Evolutionary conservation across 305 asterid genomes (phyloP).

Genomic region (Solanum hybrid): DNA sequence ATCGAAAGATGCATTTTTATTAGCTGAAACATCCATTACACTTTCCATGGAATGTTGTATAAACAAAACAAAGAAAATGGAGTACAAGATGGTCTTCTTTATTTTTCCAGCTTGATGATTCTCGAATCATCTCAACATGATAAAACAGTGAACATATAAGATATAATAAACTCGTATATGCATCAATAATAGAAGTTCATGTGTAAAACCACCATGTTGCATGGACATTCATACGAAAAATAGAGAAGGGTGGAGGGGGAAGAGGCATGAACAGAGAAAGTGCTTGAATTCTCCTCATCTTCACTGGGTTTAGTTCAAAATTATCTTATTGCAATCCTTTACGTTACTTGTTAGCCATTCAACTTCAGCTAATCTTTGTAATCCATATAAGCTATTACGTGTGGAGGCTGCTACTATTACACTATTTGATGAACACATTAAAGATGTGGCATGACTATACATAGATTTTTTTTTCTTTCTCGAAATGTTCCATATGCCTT

Average conservation of each 20-base stretch:
- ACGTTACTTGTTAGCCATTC: neutral
- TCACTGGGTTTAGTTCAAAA: neutral
- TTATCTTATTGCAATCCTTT: neutral
- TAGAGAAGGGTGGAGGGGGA: neutral
- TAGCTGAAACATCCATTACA: neutral
- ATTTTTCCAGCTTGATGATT: neutral
- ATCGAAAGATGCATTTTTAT: neutral
- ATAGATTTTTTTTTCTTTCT: neutral
- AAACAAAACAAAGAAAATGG: neutral
- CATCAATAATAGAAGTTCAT: neutral
- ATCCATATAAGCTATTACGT: neutral
- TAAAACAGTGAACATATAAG: neutral
- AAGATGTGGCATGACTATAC: neutral
- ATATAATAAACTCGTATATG: neutral
- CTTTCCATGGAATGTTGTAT: neutral
- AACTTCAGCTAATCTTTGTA: neutral
- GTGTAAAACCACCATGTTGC: neutral
- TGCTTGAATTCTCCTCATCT: neutral
- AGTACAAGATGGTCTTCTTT: neutral
- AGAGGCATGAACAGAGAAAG: neutral
- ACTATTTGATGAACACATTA: neutral
- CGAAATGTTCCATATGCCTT: neutral
- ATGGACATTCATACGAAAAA: neutral
- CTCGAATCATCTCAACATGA: neutral
- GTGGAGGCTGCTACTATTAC: neutral